Conservation (phyloP, 2,329 filamentous ascomycete genomes). For the Trichoderma lentiforme region DNA sequence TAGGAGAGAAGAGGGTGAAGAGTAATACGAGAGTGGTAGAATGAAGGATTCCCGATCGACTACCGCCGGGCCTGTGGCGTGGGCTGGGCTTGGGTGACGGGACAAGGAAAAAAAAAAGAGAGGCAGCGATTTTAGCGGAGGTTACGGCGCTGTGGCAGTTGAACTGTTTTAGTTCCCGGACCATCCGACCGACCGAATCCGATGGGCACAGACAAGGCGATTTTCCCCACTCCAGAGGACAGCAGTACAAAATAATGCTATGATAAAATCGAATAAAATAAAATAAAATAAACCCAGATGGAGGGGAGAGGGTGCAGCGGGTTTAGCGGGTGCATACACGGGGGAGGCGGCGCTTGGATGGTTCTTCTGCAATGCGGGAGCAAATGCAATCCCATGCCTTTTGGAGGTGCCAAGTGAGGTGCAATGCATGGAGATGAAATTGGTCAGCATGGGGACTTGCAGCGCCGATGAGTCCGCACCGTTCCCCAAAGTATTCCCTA, state of each 20-base stretch:
- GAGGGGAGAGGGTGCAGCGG: conserved; percentile 1
- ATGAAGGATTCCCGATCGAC: conserved; percentile 4
- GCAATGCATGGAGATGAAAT: conserved; percentile 9
- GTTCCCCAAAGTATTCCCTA: not conserved
- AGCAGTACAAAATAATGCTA: not conserved
- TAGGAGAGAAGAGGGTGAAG: conserved; percentile 1
- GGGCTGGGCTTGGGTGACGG: not conserved
- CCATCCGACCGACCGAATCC: conserved; percentile 22
- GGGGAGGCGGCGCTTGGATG: conserved; percentile 7
- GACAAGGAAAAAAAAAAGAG: not conserved
- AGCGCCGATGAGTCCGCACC: conserved; percentile 9
- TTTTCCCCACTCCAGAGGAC: conserved; percentile 1
- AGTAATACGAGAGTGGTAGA: not conserved
- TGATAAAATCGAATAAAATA: not conserved
- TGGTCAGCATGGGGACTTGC: conserved; percentile 16
- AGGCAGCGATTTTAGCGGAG: conserved; percentile 13
- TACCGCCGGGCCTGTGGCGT: not conserved
- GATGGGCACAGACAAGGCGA: not conserved
- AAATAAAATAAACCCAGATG: not conserved
- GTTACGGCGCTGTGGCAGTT: conserved; percentile 16
- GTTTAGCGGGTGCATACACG: conserved; percentile 6
- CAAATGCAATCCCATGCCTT: conserved; percentile 4
- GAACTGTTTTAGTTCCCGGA: conserved; percentile 21
- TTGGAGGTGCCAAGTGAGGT: conserved; percentile 4
- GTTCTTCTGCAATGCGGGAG: not conserved